phyloP scores from a whole-genome alignment of 2,329 filamentous ascomycete genomes.

The Pestalotiopsis sp. region DNA sequence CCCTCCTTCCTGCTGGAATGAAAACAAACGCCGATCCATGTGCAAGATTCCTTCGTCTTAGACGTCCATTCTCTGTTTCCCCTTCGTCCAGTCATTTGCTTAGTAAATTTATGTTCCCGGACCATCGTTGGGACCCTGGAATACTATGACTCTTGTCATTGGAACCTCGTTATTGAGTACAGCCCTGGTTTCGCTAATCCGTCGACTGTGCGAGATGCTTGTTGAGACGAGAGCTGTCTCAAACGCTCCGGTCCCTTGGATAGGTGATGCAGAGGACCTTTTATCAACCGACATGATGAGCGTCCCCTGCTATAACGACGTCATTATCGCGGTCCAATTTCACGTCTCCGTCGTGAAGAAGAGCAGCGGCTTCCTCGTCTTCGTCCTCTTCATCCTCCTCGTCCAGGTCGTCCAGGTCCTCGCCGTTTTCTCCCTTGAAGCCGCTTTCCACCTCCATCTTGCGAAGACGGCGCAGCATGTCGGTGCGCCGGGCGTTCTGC shows the following conservation, averaged over 20 bases:
- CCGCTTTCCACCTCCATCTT: constrained; percentile 76
- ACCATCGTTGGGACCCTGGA: not conserved
- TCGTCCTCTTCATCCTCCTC: constrained; percentile 59
- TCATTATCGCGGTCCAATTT: constrained; percentile 19
- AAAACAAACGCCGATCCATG: constrained; percentile 8
- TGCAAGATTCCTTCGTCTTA: constrained; percentile 7
- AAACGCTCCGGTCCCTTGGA: not conserved
- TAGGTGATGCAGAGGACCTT: not conserved
- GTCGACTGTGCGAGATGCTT: not conserved
- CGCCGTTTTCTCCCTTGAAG: constrained; percentile 72
- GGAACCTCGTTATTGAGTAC: too few relatives aligned
- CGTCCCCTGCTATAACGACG: constrained; percentile 23
- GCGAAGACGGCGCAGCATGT: constrained; percentile 77
- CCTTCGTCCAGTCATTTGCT: not conserved
- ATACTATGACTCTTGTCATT: not conserved
- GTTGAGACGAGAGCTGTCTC: not conserved
- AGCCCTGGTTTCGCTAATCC: not conserved
- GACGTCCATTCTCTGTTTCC: not conserved
- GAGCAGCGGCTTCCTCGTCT: constrained; percentile 33
- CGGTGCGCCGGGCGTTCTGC: constrained; percentile 81
- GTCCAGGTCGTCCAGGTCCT: constrained; percentile 65
- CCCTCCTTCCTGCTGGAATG: not conserved
- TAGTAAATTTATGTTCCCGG: not conserved
- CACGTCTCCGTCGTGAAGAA: constrained; percentile 31
- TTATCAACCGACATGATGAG: constrained; percentile 30